Evolutionary conservation across 2,329 filamentous ascomycete genomes (phyloP).

Genomic region (Dendryphion nanum): DNA sequence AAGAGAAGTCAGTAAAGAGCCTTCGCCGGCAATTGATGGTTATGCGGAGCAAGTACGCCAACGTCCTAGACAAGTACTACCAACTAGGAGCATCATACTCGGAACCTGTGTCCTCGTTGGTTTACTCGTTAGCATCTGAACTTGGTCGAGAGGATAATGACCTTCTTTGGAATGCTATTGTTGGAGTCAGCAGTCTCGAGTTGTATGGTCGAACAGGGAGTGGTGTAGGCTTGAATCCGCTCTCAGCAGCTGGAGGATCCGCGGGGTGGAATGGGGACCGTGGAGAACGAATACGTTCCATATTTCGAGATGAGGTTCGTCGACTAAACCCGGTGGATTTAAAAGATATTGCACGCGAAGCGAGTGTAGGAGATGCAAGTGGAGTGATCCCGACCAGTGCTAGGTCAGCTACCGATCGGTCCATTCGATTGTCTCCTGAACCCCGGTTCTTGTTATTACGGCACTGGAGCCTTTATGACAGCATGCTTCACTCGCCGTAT

Average conservation of each 20-base stretch:
- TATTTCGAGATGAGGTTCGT: conserved; percentile 89
- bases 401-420: conserved; percentile 83
- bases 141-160: conserved; percentile 96
- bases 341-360: conserved; percentile 58
- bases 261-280: conserved; percentile 79
- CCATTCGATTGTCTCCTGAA: conserved; percentile 89
- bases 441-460: conserved; percentile 88
- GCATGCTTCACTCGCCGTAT: conserved; percentile 96
- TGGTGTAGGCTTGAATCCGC: conserved; percentile 65
- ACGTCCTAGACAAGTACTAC: conserved; percentile 78
- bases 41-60: conserved; percentile 74
- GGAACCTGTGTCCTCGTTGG: conserved; percentile 89
- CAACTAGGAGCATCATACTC: conserved; percentile 84
- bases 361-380: conserved; percentile 62
- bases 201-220: conserved; percentile 84
- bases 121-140: conserved; percentile 93
- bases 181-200: conserved; percentile 92
- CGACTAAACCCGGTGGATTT: conserved; percentile 80
- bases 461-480: conserved; percentile 97
- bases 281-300: conserved; percentile 78
- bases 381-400: conserved; percentile 90
- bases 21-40: conserved; percentile 72
- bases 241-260: conserved; percentile 53
- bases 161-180: conserved; percentile 89
- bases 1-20: conserved; percentile 66